phyloP scores from a whole-genome alignment of 768 basidiomycete species.

The Candolleomyces eurysporus region DNA sequence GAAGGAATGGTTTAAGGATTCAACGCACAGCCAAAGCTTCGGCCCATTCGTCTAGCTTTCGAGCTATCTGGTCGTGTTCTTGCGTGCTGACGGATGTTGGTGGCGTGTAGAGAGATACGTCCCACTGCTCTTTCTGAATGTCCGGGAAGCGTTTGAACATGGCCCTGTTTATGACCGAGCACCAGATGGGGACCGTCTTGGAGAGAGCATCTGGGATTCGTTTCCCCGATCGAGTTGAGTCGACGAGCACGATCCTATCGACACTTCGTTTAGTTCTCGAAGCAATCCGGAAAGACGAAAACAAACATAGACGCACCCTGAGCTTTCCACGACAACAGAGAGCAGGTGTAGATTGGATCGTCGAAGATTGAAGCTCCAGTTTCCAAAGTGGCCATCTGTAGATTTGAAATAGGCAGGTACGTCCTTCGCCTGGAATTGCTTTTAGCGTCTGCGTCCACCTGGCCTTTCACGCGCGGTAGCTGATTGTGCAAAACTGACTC shows the following conservation, averaged over 20 bases:
- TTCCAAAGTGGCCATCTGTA: conserved; percentile 81
- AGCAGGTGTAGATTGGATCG: conserved; percentile 84
- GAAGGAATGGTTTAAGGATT: background rate
- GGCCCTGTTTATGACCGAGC: conserved; percentile 79
- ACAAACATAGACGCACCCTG: conserved; percentile 50
- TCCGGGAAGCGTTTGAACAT: conserved; percentile 35
- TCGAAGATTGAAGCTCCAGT: conserved; percentile 84
- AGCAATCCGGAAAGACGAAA: background rate
- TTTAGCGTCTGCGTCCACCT: background rate
- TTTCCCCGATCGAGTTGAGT: conserved; percentile 92
- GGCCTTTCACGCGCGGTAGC: background rate
- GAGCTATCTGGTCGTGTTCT: conserved; percentile 80
- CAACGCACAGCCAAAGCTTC: conserved; percentile 57
- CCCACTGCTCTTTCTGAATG: conserved; percentile 39
- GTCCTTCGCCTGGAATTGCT: conserved; percentile 25
- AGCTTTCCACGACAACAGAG: conserved; percentile 45
- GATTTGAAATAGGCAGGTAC: conserved; percentile 85
- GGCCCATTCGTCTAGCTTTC: conserved; percentile 66
- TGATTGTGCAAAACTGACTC: conserved; percentile 36
- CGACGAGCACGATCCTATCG: conserved; percentile 78
- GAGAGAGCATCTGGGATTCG: conserved; percentile 91
- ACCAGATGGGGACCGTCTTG: conserved; percentile 96
- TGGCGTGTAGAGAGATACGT: conserved; percentile 65
- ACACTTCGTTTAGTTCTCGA: background rate
- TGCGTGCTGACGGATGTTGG: conserved; percentile 64